These are phyloP conservation scores for Rhododendron ovatum DNA, from an alignment of 148 eudicot genomes.

Conservation along the genomic window DNA sequence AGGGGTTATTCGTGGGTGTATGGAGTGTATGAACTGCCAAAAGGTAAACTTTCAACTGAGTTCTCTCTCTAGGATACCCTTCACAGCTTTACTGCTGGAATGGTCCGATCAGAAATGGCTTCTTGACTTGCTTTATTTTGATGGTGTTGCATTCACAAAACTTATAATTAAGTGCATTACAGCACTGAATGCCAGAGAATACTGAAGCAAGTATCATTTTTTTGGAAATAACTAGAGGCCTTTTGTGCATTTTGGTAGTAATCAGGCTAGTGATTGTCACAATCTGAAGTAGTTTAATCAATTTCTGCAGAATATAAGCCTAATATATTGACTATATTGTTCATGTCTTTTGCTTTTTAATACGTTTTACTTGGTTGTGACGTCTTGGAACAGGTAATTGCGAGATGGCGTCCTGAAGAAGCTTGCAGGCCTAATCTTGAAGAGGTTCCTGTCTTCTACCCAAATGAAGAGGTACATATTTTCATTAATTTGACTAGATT, in stretches of 20 bases:
- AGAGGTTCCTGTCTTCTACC: constrained; percentile 90
- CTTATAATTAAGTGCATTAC: neutral
- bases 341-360: constrained; percentile 6
- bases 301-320: neutral
- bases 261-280: neutral
- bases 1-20: constrained; percentile 92
- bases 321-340: neutral
- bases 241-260: neutral
- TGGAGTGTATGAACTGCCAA: constrained; percentile 71
- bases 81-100: neutral
- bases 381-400: constrained; percentile 57
- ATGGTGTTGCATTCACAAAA: neutral
- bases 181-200: neutral
- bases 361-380: neutral
- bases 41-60: constrained; percentile 46
- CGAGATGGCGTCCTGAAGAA: constrained; percentile 86
- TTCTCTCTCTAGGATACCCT: neutral
- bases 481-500: neutral
- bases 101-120: neutral
- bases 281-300: neutral
- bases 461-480: constrained; percentile 73
- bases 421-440: constrained; percentile 71
- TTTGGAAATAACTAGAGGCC: neutral
- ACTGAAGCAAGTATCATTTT: neutral
- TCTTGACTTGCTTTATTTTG: neutral